Conservation (phyloP, 345 rosid species). For the Lagerstroemia speciosa region DNA sequence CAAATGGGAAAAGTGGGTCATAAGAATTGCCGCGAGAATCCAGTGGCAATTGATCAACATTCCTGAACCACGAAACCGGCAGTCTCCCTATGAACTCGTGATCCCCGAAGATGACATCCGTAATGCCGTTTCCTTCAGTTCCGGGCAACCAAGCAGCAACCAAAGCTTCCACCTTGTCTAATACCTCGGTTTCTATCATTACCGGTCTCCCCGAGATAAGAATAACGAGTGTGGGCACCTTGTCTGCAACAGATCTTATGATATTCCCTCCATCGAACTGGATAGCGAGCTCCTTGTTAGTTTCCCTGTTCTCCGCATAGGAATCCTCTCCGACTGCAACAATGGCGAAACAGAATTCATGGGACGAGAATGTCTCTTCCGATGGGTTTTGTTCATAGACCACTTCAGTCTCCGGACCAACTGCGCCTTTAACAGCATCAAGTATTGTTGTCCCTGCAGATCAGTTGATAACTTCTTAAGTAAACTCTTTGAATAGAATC, state of each 20-base stretch:
- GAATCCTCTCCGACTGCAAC: conserved; percentile 70
- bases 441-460: conserved; percentile 13
- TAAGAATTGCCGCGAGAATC: conserved; percentile 31
- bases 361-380: conserved; percentile 40
- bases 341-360: conserved; percentile 52
- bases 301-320: conserved; percentile 68
- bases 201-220: conserved; percentile 72
- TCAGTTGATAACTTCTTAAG: background rate
- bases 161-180: conserved; percentile 42
- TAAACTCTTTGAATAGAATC: background rate
- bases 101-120: conserved; percentile 73
- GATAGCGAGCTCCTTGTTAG: conserved; percentile 44
- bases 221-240: background rate
- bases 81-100: conserved; percentile 70
- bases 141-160: conserved; percentile 98
- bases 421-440: conserved; percentile 7
- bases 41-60: conserved; percentile 82
- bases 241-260: conserved; percentile 16
- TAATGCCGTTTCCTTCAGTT: conserved; percentile 77
- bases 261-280: conserved; percentile 24
- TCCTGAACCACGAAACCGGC: conserved; percentile 72
- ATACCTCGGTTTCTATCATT: conserved; percentile 54
- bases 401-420: conserved; percentile 6
- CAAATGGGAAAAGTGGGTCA: conserved; percentile 34
- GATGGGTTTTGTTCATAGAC: conserved; percentile 50